Percentiles rank a stretch among this genome's conserved stretches.
These are phyloP conservation scores for Saposhnikovia divaricata DNA, from an alignment of 129 eudicot species.

Conservation along the genomic window DNA sequence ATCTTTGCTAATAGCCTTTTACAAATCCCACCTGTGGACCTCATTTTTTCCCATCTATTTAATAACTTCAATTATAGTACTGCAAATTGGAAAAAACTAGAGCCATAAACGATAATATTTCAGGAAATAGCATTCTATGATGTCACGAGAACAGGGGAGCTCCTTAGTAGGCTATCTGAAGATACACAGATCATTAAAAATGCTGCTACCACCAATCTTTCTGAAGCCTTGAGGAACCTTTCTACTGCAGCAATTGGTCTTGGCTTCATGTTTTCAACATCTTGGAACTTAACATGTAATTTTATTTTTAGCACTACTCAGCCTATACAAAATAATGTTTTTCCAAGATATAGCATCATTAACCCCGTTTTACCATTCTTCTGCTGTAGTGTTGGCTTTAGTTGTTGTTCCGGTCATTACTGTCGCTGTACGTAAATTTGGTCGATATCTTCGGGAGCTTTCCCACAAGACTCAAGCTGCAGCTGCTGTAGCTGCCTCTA, in stretches of 20 bases:
- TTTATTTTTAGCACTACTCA: background rate
- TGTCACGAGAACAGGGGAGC: conserved; percentile 59
- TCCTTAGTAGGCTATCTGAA: conserved; percentile 54
- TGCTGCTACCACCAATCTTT: conserved; percentile 61
- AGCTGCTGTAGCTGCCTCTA: conserved; percentile 88
- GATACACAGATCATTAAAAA: conserved; percentile 58
- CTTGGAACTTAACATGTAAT: conserved; percentile 91
- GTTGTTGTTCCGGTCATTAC: conserved; percentile 72
- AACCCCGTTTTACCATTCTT: conserved; percentile 38
- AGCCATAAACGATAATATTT: background rate
- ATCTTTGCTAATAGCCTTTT: background rate
- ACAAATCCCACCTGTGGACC: background rate
- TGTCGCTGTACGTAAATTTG: conserved; percentile 72
- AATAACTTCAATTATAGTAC: too few species aligned
- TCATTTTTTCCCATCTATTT: too few species aligned
- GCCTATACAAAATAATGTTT: too few species aligned
- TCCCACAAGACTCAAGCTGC: conserved; percentile 95
- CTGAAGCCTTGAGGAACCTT: conserved; percentile 46
- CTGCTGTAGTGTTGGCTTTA: conserved; percentile 60
- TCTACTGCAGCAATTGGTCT: conserved; percentile 35
- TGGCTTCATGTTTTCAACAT: conserved; percentile 85
- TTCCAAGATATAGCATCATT: too few species aligned
- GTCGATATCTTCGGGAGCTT: conserved; percentile 80
- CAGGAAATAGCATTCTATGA: conserved; percentile 67
- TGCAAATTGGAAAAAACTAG: background rate